These are phyloP conservation scores for Leccinum incarnatum DNA, from an alignment of 768 basidiomycete species.

Conservation along the genomic window DNA sequence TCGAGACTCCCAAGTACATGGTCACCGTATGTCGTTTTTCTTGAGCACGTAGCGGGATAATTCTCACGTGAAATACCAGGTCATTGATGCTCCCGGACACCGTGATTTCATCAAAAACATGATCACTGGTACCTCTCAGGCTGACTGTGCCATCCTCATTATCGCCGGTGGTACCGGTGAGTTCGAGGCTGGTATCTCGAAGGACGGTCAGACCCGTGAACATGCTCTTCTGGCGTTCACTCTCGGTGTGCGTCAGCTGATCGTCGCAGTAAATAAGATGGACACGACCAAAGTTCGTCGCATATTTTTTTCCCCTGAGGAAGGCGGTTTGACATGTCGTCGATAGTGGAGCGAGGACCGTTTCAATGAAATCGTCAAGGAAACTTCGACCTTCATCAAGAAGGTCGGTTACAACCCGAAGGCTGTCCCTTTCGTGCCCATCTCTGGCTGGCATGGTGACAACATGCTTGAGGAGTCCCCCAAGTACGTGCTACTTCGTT, in stretches of 20 bases:
- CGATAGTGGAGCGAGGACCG: slow-evolving; percentile 96
- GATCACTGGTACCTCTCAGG: slow-evolving; percentile 99
- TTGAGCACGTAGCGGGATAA: background rate
- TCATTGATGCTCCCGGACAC: slow-evolving; percentile 99
- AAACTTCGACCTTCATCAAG: slow-evolving; percentile 97
- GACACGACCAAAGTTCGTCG: slow-evolving; percentile 89
- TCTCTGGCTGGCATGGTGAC: slow-evolving; percentile 99
- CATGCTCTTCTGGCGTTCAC: slow-evolving; percentile 99
- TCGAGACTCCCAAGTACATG: slow-evolving; percentile 97
- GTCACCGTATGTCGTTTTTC: slow-evolving; percentile 66
- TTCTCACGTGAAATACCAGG: slow-evolving; percentile 43
- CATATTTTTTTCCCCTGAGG: background rate
- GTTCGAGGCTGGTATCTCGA: slow-evolving; percentile 99
- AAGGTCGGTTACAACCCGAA: slow-evolving; percentile 99
- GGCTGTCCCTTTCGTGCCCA: slow-evolving; percentile 96
- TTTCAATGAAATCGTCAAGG: slow-evolving; percentile 99
- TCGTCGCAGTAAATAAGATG: slow-evolving; percentile 99
- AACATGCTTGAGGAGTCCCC: slow-evolving; percentile 99
- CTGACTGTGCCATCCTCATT: slow-evolving; percentile 99
- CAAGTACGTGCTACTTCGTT: slow-evolving; percentile 58
- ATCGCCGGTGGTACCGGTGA: slow-evolving; percentile 99
- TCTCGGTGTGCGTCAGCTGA: slow-evolving; percentile 99
- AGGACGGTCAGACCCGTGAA: slow-evolving; percentile 99
- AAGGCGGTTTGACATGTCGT: slow-evolving; percentile 1
- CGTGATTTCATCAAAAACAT: slow-evolving; percentile 99